These are phyloP conservation scores for Pyrus hybrid DNA, from an alignment of 331 rosid species.

Conservation along the genomic window DNA sequence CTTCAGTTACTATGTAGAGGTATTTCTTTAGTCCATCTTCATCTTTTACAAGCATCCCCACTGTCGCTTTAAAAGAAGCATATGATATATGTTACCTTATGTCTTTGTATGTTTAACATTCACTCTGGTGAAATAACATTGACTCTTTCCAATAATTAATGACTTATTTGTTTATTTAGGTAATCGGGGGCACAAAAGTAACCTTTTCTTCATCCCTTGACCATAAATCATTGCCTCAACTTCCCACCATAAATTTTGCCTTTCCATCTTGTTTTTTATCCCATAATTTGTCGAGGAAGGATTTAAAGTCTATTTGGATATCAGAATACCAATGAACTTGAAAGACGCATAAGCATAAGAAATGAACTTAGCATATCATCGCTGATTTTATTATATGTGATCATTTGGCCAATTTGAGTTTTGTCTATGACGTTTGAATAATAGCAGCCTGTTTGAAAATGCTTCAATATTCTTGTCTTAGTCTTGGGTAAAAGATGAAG, in stretches of 20 bases:
- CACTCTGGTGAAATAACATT: background rate
- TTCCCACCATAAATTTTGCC: background rate
- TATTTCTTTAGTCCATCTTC: conserved; percentile 27
- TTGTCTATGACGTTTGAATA: background rate
- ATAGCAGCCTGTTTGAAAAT: conserved; percentile 4
- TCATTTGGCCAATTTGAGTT: background rate
- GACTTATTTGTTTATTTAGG: background rate
- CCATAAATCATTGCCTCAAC: background rate
- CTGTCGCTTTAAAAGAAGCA: background rate
- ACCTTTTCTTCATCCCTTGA: background rate
- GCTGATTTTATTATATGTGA: background rate
- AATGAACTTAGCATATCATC: background rate
- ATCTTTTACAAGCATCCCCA: background rate
- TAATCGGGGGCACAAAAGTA: background rate
- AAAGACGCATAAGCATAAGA: background rate
- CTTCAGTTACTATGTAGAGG: conserved; percentile 93
- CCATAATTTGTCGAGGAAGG: background rate
- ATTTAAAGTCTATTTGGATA: background rate
- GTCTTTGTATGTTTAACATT: background rate
- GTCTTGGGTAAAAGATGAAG: background rate
- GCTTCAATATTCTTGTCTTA: background rate
- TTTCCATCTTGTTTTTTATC: too few relatives aligned
- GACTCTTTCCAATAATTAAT: background rate
- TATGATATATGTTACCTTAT: background rate
- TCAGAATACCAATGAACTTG: background rate